These are phyloP conservation scores for Leccinum subtestaceum DNA, from an alignment of 768 basidiomycete species.

Conservation along the genomic window DNA sequence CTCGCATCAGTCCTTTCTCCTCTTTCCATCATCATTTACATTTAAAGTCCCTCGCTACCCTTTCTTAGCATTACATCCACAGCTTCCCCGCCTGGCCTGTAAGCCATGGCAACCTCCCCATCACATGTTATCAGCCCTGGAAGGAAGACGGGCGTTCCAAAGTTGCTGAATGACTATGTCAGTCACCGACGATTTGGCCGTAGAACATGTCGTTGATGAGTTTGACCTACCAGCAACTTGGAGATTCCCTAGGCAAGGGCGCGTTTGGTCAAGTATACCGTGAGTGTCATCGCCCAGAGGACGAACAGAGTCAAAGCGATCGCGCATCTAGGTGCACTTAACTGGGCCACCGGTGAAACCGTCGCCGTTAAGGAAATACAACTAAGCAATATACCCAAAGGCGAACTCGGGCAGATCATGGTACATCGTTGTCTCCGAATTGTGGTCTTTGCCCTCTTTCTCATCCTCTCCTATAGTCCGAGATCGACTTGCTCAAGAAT, in stretches of 20 bases:
- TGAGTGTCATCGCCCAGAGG: conserved; percentile 40
- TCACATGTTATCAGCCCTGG: conserved; percentile 21
- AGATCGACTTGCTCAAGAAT: conserved; percentile 97
- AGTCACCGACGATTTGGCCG: conserved; percentile 15
- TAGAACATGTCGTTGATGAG: conserved; percentile 7
- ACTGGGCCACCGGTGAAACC: conserved; percentile 96
- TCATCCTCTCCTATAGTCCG: conserved; percentile 55
- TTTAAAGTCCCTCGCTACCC: conserved; percentile 5
- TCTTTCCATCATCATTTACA: conserved; percentile 13
- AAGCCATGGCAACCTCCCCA: conserved; percentile 24
- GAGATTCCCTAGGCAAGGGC: conserved; percentile 93
- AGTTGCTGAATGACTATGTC: conserved; percentile 66
- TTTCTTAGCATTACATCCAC: background rate
- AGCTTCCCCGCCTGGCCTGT: background rate
- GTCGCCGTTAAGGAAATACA: conserved; percentile 99
- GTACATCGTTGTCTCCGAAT: conserved; percentile 37
- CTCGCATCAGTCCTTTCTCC: conserved; percentile 11
- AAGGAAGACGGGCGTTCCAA: conserved; percentile 39
- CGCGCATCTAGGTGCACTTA: conserved; percentile 64
- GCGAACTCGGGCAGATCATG: conserved; percentile 97
- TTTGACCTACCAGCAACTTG: conserved; percentile 70
- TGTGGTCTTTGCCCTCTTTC: background rate
- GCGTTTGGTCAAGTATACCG: conserved; percentile 97
- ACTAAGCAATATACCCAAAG: conserved; percentile 88
- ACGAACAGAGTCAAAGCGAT: conserved; percentile 73